Evolutionary conservation across 2,329 filamentous ascomycete species (phyloP), one percentile per base, ranked within the genome.

Genomic region (Neopestalotiopsis sp.): DNA sequence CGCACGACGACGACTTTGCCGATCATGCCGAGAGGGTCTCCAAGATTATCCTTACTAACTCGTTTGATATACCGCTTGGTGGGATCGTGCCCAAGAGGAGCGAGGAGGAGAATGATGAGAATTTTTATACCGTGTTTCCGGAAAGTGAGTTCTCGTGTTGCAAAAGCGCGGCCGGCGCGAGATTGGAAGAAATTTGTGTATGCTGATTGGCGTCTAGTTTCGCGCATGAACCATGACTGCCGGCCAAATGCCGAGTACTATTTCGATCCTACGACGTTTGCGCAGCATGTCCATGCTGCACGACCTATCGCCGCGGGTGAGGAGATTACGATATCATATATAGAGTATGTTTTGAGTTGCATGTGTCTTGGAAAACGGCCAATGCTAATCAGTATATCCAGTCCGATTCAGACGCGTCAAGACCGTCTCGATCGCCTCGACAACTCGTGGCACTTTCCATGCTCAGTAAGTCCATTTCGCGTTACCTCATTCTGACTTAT

Each of bases 171-270:
- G 13, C 5, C 13, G 2, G 34, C 34, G 32, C 2, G 40, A 30
- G 49, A 14, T 30, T n/a, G 32, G 5, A 12, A 40, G 28, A 4
- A 4, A 3, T 34, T 13, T n/a, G 40, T 14, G 24, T 28, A 28
- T 28, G 10, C 12, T 28, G 38, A 30, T 28, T n/a, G n/a, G 3
- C 10, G 1, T 57, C 61, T 40, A 77, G 75, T 82, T 69, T 81
- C 82, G 28, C 76, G 81, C 34, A 74, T 83, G 71, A 85, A 85
- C 74, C 83, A 85, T 73, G 81, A 84, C 74, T 85, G 83, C 71
- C 79, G 82, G 1, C 80, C 83, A 38, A 84, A 84, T 69, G 78
- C 81, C 38, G 82, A 81, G 72, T 84, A 84, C 75, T 79, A 77
- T 71, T 83, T 82, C 69, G 80, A 83, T 71, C 73, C 76, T 53